Conservation (phyloP, 495 filamentous ascomycete genomes). For the Penicillium subrubescens region DNA sequence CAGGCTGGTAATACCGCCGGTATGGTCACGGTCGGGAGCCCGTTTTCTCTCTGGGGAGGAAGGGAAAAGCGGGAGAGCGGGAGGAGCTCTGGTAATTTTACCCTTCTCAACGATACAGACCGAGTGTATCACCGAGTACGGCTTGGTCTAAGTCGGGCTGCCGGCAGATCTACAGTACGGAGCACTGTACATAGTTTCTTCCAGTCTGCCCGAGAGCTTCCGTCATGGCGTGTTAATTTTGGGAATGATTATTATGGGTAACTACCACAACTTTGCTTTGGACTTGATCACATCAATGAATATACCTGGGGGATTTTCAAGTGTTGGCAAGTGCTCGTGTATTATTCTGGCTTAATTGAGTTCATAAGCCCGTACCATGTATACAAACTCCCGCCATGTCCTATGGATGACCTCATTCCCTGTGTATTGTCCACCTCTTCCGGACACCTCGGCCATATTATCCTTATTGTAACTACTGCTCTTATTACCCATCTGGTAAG, state of each 20-base stretch:
- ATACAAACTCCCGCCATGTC: background rate
- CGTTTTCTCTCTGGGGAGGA: slow-evolving; percentile 6
- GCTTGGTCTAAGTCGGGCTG: slow-evolving; percentile 20
- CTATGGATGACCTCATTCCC: background rate
- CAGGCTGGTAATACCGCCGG: slow-evolving; percentile 38
- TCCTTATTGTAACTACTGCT: background rate
- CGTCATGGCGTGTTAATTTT: background rate
- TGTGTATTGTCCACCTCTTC: background rate
- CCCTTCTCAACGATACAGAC: background rate
- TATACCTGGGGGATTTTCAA: background rate
- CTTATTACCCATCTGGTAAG: background rate
- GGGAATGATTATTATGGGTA: background rate
- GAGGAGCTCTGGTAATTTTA: slow-evolving; percentile 1
- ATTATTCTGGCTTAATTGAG: background rate
- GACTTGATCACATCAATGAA: background rate
- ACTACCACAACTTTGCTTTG: background rate
- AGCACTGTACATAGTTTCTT: background rate
- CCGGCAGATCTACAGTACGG: slow-evolving; percentile 19
- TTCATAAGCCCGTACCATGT: background rate
- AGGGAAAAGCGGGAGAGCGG: background rate
- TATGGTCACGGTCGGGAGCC: slow-evolving; percentile 32
- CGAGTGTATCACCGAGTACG: slow-evolving; percentile 1
- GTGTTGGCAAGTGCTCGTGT: background rate
- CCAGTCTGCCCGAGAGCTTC: slow-evolving; percentile 13
- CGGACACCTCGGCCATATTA: background rate